Evolutionary conservation across 129 eudicot species (phyloP).

Genomic region (Chrysanthemum seticuspe): DNA sequence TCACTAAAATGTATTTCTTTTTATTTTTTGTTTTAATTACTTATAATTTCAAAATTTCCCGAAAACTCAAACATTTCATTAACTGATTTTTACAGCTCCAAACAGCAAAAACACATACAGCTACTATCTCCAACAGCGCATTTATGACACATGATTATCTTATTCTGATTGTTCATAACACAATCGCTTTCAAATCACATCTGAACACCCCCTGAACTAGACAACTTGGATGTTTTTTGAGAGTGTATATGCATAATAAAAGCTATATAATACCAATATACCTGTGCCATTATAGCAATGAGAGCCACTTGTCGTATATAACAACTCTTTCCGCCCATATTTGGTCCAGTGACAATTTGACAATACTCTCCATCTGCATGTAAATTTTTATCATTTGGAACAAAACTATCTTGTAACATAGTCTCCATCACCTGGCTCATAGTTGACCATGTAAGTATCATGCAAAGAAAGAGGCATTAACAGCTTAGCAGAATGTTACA

Average conservation of each 20-base stretch:
- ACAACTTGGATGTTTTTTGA: neutral
- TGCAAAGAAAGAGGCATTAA: neutral
- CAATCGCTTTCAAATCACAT: too few species aligned
- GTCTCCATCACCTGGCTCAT: conserved; percentile 74
- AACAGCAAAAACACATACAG: too few species aligned
- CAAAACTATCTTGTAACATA: conserved; percentile 66
- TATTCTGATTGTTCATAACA: too few species aligned
- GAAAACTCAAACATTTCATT: too few species aligned
- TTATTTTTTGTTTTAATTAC: too few species aligned
- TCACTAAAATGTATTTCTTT: too few species aligned
- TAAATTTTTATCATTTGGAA: conserved; percentile 79
- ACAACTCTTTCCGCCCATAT: conserved; percentile 99
- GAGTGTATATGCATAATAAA: neutral
- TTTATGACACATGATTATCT: too few species aligned
- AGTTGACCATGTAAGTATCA: conserved; percentile 16
- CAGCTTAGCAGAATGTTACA: conserved; percentile 16
- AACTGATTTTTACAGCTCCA: too few species aligned
- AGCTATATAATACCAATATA: conserved; percentile 17
- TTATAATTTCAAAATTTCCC: too few species aligned
- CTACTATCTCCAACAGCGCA: too few species aligned
- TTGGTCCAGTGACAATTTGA: conserved; percentile 94
- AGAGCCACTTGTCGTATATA: conserved; percentile 99
- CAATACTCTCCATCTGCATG: conserved; percentile 72
- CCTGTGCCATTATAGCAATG: conserved; percentile 94
- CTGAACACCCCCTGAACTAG: neutral